phyloP scores from a whole-genome alignment of 1,284 basidiomycete species.

The Ceratobasidium papillatum region DNA sequence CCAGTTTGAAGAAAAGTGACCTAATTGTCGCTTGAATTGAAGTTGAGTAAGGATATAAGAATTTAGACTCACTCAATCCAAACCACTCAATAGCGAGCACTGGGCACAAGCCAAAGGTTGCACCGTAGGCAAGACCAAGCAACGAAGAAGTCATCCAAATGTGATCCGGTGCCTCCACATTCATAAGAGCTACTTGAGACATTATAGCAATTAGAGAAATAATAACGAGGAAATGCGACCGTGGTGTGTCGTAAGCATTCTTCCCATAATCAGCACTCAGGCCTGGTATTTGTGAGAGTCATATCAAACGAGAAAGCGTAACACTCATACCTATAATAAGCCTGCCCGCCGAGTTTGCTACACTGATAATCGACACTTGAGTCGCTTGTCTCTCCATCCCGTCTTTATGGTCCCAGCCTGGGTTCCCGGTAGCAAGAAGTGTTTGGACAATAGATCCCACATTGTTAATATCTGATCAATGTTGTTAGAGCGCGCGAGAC shows the following conservation, averaged over 20 bases:
- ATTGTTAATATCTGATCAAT: slow-evolving; percentile 83
- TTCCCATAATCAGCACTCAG: slow-evolving; percentile 79
- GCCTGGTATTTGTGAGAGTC: slow-evolving; percentile 55
- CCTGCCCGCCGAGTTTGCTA: slow-evolving; percentile 86
- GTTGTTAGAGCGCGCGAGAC: slow-evolving; percentile 15
- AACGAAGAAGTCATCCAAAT: slow-evolving; percentile 81
- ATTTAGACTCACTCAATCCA: slow-evolving; percentile 66
- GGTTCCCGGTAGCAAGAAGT: slow-evolving; percentile 73
- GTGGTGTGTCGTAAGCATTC: slow-evolving; percentile 65
- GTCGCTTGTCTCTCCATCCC: slow-evolving; percentile 82
- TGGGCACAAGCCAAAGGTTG: slow-evolving; percentile 79
- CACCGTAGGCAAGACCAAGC: slow-evolving; percentile 79
- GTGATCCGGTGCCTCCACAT: slow-evolving; percentile 65
- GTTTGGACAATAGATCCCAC: slow-evolving; percentile 92
- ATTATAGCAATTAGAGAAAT: slow-evolving; percentile 73
- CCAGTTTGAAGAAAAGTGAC: slow-evolving; percentile 85
- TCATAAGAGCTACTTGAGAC: slow-evolving; percentile 70
- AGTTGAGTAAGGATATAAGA: slow-evolving; percentile 17
- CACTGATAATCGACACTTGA: slow-evolving; percentile 85
- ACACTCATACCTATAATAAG: slow-evolving; percentile 71
- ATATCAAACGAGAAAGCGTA: background rate
- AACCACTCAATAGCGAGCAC: slow-evolving; percentile 88
- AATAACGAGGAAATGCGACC: slow-evolving; percentile 75
- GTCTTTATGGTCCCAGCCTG: slow-evolving; percentile 68
- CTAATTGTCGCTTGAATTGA: slow-evolving; percentile 50